These are phyloP conservation scores for Boletus hoseneyae DNA, from an alignment of 1,284 basidiomycete species.

Conservation along the genomic window DNA sequence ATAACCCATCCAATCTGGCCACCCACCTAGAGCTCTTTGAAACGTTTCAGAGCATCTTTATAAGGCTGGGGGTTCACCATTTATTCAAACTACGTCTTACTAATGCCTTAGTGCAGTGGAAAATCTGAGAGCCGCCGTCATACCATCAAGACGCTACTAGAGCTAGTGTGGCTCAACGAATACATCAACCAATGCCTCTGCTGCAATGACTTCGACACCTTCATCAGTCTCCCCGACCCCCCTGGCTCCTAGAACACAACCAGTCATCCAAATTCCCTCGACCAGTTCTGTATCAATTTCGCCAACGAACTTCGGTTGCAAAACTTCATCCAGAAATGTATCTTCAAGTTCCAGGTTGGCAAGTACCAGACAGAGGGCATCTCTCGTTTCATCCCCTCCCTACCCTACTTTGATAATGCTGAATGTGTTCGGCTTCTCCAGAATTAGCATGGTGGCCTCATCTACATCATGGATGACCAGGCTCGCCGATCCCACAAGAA, in stretches of 20 bases:
- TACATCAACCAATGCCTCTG: constrained; percentile 93
- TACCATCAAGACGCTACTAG: no score
- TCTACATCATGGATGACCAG: constrained; percentile 98
- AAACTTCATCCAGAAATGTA: constrained; percentile 73
- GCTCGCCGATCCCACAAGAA: constrained; percentile 84
- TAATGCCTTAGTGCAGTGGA: no score
- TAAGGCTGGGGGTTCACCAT: not conserved
- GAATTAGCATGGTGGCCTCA: constrained; percentile 85
- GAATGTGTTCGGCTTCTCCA: constrained; percentile 88
- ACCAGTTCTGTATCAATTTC: constrained; percentile 96
- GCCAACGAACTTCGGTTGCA: constrained; percentile 86
- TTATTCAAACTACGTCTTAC: no score
- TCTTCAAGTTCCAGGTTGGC: constrained; percentile 77
- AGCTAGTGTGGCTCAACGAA: constrained; percentile 80
- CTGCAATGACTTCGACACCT: constrained; percentile 86
- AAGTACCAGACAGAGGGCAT: constrained; percentile 91
- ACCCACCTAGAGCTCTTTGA: no score
- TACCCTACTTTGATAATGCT: constrained; percentile 88
- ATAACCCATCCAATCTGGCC: no score
- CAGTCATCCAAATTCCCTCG: constrained; percentile 83
- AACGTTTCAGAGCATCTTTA: not conserved
- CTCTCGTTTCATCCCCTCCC: constrained; percentile 60
- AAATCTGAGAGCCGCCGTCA: no score
- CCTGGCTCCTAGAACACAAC: constrained; percentile 92
- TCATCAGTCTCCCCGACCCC: constrained; percentile 94